Conservation (phyloP, 2,329 filamentous ascomycete genomes). For the Aspergillus proliferans region DNA sequence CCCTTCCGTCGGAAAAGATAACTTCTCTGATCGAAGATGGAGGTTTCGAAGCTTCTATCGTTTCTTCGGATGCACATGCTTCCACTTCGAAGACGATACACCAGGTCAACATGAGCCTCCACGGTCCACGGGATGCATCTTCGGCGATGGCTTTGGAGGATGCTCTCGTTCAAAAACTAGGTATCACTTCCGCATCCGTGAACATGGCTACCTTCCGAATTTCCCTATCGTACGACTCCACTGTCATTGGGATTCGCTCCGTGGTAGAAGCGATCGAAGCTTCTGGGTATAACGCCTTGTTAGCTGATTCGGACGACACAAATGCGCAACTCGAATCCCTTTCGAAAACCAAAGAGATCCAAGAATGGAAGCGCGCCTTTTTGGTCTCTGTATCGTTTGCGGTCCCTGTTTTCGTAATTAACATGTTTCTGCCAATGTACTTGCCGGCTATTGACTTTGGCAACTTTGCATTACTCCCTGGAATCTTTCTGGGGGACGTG, state of each 20-base stretch:
- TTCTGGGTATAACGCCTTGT: constrained; percentile 79
- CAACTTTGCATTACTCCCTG: constrained; percentile 56
- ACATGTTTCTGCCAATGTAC: constrained; percentile 91
- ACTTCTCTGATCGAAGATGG: constrained; percentile 78
- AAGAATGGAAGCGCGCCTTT: constrained; percentile 83
- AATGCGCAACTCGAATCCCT: constrained; percentile 94
- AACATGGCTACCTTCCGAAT: constrained; percentile 69
- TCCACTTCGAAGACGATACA: constrained; percentile 52
- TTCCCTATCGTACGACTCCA: constrained; percentile 65
- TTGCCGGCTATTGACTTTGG: constrained; percentile 72
- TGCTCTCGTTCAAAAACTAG: constrained; percentile 57
- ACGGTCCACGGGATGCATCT: constrained; percentile 66
- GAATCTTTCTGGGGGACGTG: constrained; percentile 82
- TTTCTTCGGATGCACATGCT: constrained; percentile 65
- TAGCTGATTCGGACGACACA: constrained; percentile 89
- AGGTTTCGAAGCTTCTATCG: constrained; percentile 77
- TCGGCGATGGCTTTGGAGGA: constrained; percentile 68
- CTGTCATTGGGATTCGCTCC: constrained; percentile 67
- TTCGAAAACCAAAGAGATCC: constrained; percentile 92
- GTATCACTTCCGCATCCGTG: constrained; percentile 68
- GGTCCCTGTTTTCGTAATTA: constrained; percentile 81
- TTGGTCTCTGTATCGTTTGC: constrained; percentile 72
- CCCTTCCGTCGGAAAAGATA: constrained; percentile 67
- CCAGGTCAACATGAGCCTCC: constrained; percentile 74
- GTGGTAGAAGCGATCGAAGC: constrained; percentile 77